Evolutionary conservation across 805 yeast species (phyloP).

Genomic region (Pichia deserticola): DNA sequence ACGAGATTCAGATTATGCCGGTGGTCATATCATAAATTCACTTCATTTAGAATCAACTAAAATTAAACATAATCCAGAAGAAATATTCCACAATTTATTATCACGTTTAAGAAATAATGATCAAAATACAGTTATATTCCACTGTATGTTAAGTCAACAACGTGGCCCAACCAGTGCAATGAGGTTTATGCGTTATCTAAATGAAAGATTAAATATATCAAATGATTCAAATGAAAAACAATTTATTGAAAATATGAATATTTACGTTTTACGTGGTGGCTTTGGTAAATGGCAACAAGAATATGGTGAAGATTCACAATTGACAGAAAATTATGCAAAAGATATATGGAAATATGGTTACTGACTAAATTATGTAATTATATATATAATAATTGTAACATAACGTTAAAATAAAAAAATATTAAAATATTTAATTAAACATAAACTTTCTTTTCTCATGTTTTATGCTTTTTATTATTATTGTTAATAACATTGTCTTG

Average conservation of each 20-base stretch:
- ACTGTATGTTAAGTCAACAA: conserved; percentile 86
- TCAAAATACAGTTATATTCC: conserved; percentile 61
- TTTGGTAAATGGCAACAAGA: conserved; percentile 74
- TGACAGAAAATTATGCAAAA: conserved; percentile 55
- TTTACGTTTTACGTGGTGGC: conserved; percentile 79
- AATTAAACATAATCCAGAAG: conserved; percentile 30
- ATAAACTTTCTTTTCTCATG: not conserved
- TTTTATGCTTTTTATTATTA: not conserved
- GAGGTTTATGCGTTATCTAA: conserved; percentile 43
- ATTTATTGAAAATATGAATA: conserved; percentile 31
- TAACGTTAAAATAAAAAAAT: not conserved
- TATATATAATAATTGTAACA: not conserved
- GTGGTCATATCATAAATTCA: conserved; percentile 60
- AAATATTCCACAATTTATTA: conserved; percentile 28
- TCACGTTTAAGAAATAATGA: conserved; percentile 23
- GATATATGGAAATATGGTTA: conserved; percentile 30
- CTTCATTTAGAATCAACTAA: conserved; percentile 47
- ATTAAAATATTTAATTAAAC: not conserved
- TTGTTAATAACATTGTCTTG: conserved; percentile 1
- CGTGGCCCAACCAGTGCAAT: conserved; percentile 86
- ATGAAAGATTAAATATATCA: conserved; percentile 23
- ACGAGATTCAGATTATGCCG: conserved; percentile 73
- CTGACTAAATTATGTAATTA: conserved; percentile 1
- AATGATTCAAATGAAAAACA: conserved; percentile 18
- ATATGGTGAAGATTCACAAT: conserved; percentile 58